Base-by-base conservation (phyloP, 257 asterid genomes). In the Cordia subcordata region DNA sequence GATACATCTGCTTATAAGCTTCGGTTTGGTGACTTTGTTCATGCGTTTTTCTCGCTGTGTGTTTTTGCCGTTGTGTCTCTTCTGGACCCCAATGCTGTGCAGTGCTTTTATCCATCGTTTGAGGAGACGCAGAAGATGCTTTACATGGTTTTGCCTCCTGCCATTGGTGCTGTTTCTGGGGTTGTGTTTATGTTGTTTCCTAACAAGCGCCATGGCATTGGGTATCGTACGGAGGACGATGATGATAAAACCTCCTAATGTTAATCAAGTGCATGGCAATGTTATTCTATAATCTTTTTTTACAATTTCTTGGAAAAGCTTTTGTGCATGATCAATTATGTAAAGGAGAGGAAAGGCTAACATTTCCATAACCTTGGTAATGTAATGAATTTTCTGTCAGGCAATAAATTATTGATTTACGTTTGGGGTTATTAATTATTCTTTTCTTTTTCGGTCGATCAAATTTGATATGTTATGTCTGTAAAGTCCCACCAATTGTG, bases 151-250 rank as follows among this genome's bases (percentile, higher is more conserved):
- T 10, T 85, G 81, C 96, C 94, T 1, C 82, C 96, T 0, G 73
- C 63, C 4, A 68, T 87, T 0, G 97, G 91, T 49, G 69, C 84
- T 0, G 47, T 85, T 23, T 51, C 96, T 4, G 77, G 81, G 14
- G 19, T 75, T 0, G 63, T 87, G 13, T 90, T 81, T 57, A 67
- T 87, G 18, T 0, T 76, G 62, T 90, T 83, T 32, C 95, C 95
- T 3, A 75, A 78, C 55, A 81, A 58, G 13, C 86, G 96, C 10
- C 95, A 85, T 57, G 95, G 95, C 1, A 78, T 90, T 19, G 96
- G 95, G 47, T 90, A 87, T 72, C 84, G 94, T 62, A 46, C 68
- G 0, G 57, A 56, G 65, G 77, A 60, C 57, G 49, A 53, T 10
- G 59, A 64, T n/a, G 61, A 35, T 16, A 10, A 38, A 15, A 58